Percentiles rank a stretch among this genome's conserved stretches.
phyloP scores from a whole-genome alignment of 345 rosid species.

The Brassica juncea region DNA sequence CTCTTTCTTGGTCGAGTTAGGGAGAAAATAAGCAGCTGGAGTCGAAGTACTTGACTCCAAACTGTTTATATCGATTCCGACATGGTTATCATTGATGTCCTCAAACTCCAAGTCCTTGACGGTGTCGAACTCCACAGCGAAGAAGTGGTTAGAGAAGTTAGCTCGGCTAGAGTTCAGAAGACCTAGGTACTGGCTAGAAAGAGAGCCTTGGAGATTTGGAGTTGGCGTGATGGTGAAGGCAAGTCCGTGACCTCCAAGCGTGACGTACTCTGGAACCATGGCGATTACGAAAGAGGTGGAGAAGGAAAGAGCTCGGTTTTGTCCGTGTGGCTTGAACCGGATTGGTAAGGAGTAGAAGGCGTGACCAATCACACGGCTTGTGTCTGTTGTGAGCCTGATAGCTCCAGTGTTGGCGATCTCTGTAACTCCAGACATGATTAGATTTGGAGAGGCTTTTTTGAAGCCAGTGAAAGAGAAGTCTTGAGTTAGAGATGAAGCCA shows the following conservation, averaged over 20 bases:
- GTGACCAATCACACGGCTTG: conserved; percentile 61
- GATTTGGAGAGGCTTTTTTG: conserved; percentile 39
- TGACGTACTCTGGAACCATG: conserved; percentile 59
- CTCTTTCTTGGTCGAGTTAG: conserved; percentile 42
- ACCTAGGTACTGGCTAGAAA: conserved; percentile 73
- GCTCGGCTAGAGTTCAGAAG: conserved; percentile 58
- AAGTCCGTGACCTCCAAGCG: conserved; percentile 83
- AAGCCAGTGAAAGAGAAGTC: conserved; percentile 56
- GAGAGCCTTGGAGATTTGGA: conserved; percentile 49
- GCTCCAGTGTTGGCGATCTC: conserved; percentile 54
- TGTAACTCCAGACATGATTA: conserved; percentile 55
- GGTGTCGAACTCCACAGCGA: conserved; percentile 90
- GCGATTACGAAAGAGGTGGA: conserved; percentile 83
- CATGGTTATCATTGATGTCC: conserved; percentile 78
- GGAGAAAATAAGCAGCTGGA: conserved; percentile 55
- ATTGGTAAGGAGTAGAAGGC: conserved; percentile 74
- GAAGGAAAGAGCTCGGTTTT: conserved; percentile 57
- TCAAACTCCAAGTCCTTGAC: conserved; percentile 64
- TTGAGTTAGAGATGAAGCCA: conserved; percentile 39
- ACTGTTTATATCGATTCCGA: conserved; percentile 74
- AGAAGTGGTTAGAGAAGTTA: conserved; percentile 57
- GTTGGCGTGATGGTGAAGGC: conserved; percentile 69
- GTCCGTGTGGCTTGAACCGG: conserved; percentile 51
- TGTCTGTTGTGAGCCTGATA: conserved; percentile 59
- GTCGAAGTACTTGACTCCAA: conserved; percentile 58